Conservation (phyloP, 179 eudicot species). For the Drosera spatulata region DNA sequence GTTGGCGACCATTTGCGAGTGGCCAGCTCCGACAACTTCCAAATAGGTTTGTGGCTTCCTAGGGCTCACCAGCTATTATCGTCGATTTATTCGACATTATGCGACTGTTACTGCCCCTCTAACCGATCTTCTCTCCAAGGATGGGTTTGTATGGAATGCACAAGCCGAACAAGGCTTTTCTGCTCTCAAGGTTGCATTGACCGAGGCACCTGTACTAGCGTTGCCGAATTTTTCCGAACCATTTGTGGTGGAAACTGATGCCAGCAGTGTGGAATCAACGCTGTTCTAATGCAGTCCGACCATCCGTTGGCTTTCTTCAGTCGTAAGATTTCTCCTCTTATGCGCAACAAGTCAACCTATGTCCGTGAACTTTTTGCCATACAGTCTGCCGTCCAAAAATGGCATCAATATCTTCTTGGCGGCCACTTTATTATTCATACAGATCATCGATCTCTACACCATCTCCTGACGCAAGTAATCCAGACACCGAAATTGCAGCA, state of each 20-base stretch:
- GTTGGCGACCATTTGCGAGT: not conserved
- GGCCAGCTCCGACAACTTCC: not conserved
- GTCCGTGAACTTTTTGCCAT: not conserved
- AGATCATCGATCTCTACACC: not conserved
- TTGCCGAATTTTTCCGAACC: too few relatives aligned
- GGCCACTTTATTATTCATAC: not conserved
- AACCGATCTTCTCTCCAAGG: not conserved
- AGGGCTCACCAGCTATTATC: not conserved
- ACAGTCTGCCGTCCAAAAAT: not conserved
- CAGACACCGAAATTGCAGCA: too few relatives aligned
- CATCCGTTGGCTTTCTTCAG: not conserved
- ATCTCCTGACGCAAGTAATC: not conserved
- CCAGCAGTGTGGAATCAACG: not conserved
- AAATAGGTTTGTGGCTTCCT: not conserved
- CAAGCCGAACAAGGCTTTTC: not conserved
- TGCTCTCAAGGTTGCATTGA: not conserved
- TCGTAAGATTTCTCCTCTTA: not conserved
- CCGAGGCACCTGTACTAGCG: not conserved
- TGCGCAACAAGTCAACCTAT: not conserved
- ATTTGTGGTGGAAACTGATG: not conserved
- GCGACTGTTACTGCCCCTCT: not conserved
- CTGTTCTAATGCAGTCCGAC: not conserved
- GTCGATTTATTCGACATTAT: not conserved
- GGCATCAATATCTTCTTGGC: not conserved
- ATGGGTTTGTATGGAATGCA: not conserved